These are phyloP conservation scores for Aspergillus clavatus DNA, from an alignment of 2,329 filamentous ascomycete species.

Conservation along the genomic window DNA sequence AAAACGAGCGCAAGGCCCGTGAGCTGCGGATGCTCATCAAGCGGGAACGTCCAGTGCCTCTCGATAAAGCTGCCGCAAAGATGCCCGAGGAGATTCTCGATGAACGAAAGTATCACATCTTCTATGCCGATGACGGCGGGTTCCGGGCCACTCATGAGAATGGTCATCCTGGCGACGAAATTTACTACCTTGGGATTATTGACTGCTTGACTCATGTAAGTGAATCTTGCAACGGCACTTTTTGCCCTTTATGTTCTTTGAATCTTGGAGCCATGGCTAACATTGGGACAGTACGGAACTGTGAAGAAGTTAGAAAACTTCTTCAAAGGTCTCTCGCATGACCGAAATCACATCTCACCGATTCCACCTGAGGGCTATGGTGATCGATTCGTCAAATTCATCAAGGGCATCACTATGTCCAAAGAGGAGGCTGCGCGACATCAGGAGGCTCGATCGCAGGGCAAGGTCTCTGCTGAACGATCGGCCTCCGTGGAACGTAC, in stretches of 20 bases:
- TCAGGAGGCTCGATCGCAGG: constrained; percentile 26
- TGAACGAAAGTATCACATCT: constrained; percentile 71
- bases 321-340: constrained; percentile 85
- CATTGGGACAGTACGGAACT: constrained; percentile 67
- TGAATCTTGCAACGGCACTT: background rate
- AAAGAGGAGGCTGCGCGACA: constrained; percentile 69
- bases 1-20: constrained; percentile 83
- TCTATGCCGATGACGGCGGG: constrained; percentile 91
- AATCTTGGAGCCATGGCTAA: constrained; percentile 2
- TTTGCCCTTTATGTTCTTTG: constrained; percentile 2
- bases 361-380: constrained; percentile 87
- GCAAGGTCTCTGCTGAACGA: constrained; percentile 26
- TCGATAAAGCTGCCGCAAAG: constrained; percentile 73
- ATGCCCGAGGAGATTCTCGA: constrained; percentile 89
- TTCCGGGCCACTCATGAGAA: constrained; percentile 91
- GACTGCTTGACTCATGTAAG: constrained; percentile 95
- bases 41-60: constrained; percentile 85
- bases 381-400: constrained; percentile 89
- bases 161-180: constrained; percentile 76
- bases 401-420: constrained; percentile 85
- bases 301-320: constrained; percentile 95
- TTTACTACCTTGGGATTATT: constrained; percentile 97
- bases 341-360: constrained; percentile 84
- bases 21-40: constrained; percentile 91
- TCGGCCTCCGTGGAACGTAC: constrained; percentile 48